These are phyloP conservation scores for Tylopilus subfusipes DNA, from an alignment of 768 basidiomycete genomes.

Conservation along the genomic window DNA sequence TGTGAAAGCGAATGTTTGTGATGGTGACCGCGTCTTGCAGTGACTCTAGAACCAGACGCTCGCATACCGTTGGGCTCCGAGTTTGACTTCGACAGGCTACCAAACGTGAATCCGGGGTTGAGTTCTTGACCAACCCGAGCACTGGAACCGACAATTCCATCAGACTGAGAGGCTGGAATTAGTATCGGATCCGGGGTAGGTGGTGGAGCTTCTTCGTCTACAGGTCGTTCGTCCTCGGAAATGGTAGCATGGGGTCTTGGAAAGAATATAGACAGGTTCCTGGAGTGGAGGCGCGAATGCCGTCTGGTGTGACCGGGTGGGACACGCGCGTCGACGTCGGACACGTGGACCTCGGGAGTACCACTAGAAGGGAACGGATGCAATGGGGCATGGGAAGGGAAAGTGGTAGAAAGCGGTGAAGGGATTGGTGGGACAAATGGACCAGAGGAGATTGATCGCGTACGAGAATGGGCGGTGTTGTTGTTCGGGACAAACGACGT, in stretches of 20 bases:
- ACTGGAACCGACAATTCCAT: slow-evolving; percentile 20
- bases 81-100: slow-evolving; percentile 39
- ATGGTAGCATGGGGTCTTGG: slow-evolving; percentile 67
- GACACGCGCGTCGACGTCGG: slow-evolving; percentile 40
- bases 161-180: slow-evolving; percentile 41
- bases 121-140: slow-evolving; percentile 38
- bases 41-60: slow-evolving; percentile 21
- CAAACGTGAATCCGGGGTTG: slow-evolving; percentile 63
- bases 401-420: slow-evolving; percentile 29
- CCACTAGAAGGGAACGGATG: slow-evolving; percentile 23
- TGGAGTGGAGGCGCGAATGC: too few species aligned
- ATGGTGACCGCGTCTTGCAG: slow-evolving; percentile 63
- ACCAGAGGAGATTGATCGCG: slow-evolving; percentile 34
- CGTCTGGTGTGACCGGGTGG: too few species aligned
- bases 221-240: too few species aligned
- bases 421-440: slow-evolving; percentile 24
- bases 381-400: slow-evolving; percentile 25
- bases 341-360: slow-evolving; percentile 18
- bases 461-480: slow-evolving; percentile 21
- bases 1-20: slow-evolving; percentile 94
- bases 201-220: slow-evolving; percentile 48
- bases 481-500: slow-evolving; percentile 20
- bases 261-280: too few species aligned
- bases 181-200: slow-evolving; percentile 41
- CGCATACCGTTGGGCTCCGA: slow-evolving; percentile 20